phyloP scores from a whole-genome alignment of 129 eudicot species.

The Sambucus nigra region DNA sequence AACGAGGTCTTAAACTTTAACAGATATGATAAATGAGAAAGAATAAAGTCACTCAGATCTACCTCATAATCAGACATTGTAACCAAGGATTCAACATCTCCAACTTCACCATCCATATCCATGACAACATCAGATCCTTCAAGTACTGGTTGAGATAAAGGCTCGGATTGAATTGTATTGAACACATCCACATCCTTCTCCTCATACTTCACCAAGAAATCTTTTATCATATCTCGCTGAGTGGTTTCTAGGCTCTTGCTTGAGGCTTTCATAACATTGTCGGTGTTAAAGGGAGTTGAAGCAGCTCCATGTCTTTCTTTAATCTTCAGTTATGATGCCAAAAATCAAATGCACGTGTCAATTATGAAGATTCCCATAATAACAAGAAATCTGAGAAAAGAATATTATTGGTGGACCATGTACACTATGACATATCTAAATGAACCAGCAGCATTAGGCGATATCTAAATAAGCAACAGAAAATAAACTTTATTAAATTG shows the following conservation, averaged over 20 bases:
- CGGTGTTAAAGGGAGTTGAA: constrained; percentile 14
- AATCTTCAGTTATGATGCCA: constrained; percentile 23
- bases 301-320: constrained; percentile 19
- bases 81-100: constrained; percentile 7
- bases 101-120: constrained; percentile 11
- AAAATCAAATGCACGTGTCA: constrained; percentile 13
- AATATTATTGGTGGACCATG: not conserved
- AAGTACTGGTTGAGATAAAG: constrained; percentile 12
- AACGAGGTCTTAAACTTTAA: no score
- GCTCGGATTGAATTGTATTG: constrained; percentile 12
- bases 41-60: not conserved
- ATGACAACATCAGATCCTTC: constrained; percentile 11
- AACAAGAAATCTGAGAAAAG: not conserved
- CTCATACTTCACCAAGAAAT: constrained; percentile 12
- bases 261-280: constrained; percentile 17
- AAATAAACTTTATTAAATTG: not conserved
- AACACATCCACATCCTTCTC: constrained; percentile 16
- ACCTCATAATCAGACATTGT: constrained; percentile 19
- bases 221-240: constrained; percentile 8
- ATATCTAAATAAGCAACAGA: no score
- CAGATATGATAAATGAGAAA: no score
- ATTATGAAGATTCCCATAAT: not conserved
- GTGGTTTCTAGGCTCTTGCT: constrained; percentile 15
- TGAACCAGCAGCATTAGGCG: not conserved
- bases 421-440: not conserved